A percentile compares a stretch with the other conserved stretches of the same genome.
Evolutionary conservation across 345 rosid genomes (phyloP).

Genomic region (Excoecaria agallocha): DNA sequence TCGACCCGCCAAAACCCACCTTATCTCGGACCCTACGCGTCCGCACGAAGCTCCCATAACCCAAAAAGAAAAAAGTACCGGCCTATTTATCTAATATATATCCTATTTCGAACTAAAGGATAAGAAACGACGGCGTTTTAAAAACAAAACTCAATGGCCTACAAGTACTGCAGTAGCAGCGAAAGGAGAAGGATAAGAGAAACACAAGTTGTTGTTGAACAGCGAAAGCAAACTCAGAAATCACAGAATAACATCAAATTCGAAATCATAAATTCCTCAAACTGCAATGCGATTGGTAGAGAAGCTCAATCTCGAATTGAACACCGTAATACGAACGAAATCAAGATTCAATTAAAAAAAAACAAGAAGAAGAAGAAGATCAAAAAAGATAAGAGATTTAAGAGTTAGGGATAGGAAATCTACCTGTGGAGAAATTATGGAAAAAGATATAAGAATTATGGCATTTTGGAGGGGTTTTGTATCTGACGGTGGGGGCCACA

Average conservation of each 20-base stretch:
- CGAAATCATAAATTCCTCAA: not conserved
- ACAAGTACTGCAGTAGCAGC: too few relatives aligned
- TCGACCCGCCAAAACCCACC: slow-evolving; percentile 1
- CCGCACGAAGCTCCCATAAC: not conserved
- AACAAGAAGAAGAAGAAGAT: too few relatives aligned
- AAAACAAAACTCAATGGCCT: not conserved
- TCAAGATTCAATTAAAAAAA: not conserved
- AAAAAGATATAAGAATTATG: too few relatives aligned
- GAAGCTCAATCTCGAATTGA: not conserved
- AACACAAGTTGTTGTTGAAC: not conserved
- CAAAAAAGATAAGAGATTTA: too few relatives aligned
- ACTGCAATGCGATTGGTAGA: not conserved
- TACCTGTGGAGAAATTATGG: not conserved
- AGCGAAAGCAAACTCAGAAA: not conserved
- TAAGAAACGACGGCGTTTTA: not conserved
- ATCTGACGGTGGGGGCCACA: too few relatives aligned
- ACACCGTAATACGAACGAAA: not conserved
- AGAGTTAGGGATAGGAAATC: not conserved
- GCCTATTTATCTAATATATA: too few relatives aligned
- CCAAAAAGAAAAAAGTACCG: not conserved
- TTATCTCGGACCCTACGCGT: not conserved
- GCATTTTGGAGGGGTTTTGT: too few relatives aligned
- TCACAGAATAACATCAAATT: not conserved
- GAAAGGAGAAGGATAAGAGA: not conserved
- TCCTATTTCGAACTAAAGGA: too few relatives aligned